phyloP scores from a whole-genome alignment of 2,329 filamentous ascomycete species.

The Ceratocystiopsis sp. region DNA sequence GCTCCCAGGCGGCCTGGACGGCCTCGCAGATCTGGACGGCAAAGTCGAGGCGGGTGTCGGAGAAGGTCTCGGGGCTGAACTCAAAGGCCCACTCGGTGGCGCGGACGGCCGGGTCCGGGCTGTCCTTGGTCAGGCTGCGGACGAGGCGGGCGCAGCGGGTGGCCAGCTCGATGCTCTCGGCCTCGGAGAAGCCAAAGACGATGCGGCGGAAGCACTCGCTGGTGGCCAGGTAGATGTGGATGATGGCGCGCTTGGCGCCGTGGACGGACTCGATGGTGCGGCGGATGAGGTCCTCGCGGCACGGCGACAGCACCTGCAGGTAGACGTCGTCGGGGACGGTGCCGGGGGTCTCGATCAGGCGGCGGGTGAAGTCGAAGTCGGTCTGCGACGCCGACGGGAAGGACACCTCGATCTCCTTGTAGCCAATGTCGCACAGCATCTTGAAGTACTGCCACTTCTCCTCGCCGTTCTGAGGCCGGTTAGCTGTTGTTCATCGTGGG shows the following conservation, averaged over 20 bases:
- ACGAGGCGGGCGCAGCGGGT: conserved; percentile 76
- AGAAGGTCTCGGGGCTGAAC: conserved; percentile 80
- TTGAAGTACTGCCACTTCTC: conserved; percentile 94
- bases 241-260: conserved; percentile 81
- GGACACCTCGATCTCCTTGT: conserved; percentile 95
- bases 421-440: conserved; percentile 81
- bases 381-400: conserved; percentile 90
- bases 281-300: conserved; percentile 76
- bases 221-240: conserved; percentile 92
- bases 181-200: conserved; percentile 74
- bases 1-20: conserved; percentile 86
- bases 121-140: conserved; percentile 75
- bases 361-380: conserved; percentile 88
- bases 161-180: conserved; percentile 66
- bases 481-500: not conserved
- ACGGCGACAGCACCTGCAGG: conserved; percentile 84
- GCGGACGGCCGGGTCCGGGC: conserved; percentile 34
- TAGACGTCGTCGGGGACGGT: conserved; percentile 76
- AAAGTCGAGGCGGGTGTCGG: conserved; percentile 73
- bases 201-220: conserved; percentile 89
- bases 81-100: conserved; percentile 60
- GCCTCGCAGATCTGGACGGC: conserved; percentile 74
- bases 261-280: conserved; percentile 77
- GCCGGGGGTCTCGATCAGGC: conserved; percentile 70
- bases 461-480: conserved; percentile 53